Evolutionary conservation across 2,329 filamentous ascomycete genomes (phyloP).

Genomic region (Pleurostoma richardsiae): DNA sequence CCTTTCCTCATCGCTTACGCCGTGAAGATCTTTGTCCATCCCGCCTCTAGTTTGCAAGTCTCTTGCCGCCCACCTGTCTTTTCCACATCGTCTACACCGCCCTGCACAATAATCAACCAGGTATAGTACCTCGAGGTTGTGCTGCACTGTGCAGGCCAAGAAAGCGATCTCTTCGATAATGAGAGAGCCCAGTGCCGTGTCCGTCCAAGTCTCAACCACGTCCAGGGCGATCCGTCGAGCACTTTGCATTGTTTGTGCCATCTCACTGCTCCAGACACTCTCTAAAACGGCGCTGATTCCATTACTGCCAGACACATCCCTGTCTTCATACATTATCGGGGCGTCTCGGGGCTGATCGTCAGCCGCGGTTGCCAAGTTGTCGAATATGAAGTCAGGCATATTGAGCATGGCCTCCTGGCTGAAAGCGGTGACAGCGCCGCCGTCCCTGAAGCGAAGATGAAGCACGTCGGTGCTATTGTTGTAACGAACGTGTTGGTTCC

Average conservation of each 20-base stretch:
- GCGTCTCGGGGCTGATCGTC: not conserved
- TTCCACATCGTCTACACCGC: not conserved
- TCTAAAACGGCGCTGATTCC: constrained; percentile 7
- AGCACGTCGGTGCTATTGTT: constrained; percentile 9
- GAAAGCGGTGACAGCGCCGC: constrained; percentile 4
- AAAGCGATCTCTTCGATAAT: constrained; percentile 9
- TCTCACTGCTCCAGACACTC: constrained; percentile 7
- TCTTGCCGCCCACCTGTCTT: not conserved
- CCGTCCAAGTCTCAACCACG: constrained; percentile 7
- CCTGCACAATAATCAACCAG: constrained; percentile 9
- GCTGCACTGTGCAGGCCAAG: constrained; percentile 9
- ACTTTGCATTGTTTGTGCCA: constrained; percentile 5
- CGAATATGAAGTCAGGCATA: not conserved
- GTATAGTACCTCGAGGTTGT: constrained; percentile 10
- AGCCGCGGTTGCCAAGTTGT: not conserved
- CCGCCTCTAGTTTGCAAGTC: constrained; percentile 11
- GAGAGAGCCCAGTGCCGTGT: not conserved
- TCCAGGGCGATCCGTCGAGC: constrained; percentile 10
- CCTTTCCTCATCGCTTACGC: constrained; percentile 8
- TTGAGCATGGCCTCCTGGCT: not conserved
- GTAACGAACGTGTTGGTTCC: constrained; percentile 1
- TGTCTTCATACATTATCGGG: not conserved
- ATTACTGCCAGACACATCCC: not conserved
- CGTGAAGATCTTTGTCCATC: constrained; percentile 16
- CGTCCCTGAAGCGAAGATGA: constrained; percentile 1